A percentile compares a stretch with the other conserved stretches of the same genome.
Evolutionary conservation across 352 stramenopile genomes (phyloP).

Genomic region (Globisporangium recalcitrans): DNA sequence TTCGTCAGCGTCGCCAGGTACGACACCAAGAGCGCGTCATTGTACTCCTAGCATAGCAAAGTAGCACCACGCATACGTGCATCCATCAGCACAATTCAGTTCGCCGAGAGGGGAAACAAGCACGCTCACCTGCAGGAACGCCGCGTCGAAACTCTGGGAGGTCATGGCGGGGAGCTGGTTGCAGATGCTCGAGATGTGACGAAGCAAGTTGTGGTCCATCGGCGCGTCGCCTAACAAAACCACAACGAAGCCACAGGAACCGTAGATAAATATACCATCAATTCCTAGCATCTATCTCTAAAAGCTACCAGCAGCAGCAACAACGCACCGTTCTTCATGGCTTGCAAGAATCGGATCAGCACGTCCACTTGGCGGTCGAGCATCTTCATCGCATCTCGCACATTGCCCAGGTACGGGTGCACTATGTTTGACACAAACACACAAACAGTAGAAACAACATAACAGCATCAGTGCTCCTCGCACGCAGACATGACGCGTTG

Average conservation of each 20-base stretch:
- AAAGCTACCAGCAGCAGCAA: background rate
- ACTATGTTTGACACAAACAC: constrained; percentile 34
- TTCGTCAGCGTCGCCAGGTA: constrained; percentile 86
- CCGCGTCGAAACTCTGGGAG: constrained; percentile 63
- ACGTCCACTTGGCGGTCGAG: constrained; percentile 77
- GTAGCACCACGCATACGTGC: background rate
- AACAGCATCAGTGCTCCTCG: background rate
- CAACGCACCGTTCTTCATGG: constrained; percentile 55
- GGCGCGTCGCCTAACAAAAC: constrained; percentile 40
- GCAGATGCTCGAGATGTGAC: constrained; percentile 83
- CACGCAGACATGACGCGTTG: background rate
- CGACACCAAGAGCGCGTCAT: constrained; percentile 74
- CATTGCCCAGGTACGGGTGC: constrained; percentile 72
- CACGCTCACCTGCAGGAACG: constrained; percentile 51
- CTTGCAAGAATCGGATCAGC: constrained; percentile 64
- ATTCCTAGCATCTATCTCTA: background rate
- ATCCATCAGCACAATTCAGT: background rate
- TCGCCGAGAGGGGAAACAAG: background rate
- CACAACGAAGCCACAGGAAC: background rate
- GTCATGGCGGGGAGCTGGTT: constrained; percentile 80
- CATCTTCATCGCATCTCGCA: constrained; percentile 84
- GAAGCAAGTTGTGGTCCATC: constrained; percentile 73
- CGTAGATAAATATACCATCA: background rate
- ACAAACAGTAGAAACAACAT: background rate
- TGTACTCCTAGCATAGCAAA: constrained; percentile 49